Percentiles rank a stretch among this genome's conserved stretches.
Conservation (phyloP, 2,329 filamentous ascomycete genomes). For the Pestalotiopsis sp. region DNA sequence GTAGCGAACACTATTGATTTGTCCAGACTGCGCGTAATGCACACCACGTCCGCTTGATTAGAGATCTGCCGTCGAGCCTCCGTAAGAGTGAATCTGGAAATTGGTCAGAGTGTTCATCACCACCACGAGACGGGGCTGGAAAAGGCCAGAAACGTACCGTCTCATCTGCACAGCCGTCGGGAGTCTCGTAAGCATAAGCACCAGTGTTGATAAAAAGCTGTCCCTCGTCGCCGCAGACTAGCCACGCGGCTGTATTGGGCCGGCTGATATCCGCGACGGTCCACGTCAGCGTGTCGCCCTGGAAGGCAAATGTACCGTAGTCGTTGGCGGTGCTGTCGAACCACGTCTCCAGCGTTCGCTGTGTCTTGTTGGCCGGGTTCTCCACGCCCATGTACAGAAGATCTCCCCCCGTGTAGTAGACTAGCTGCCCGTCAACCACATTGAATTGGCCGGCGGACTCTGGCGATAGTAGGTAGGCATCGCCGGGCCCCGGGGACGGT, state of each 20-base stretch:
- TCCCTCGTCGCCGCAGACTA: conserved; percentile 54
- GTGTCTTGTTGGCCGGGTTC: conserved; percentile 45
- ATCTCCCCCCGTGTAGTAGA: conserved; percentile 46
- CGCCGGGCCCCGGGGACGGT: conserved; percentile 34
- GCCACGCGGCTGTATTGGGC: conserved; percentile 61
- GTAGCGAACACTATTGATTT: too few relatives aligned
- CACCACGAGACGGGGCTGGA: not conserved
- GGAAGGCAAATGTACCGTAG: conserved; percentile 59
- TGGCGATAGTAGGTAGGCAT: conserved; percentile 53
- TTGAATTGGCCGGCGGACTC: conserved; percentile 61
- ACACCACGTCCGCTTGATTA: not conserved
- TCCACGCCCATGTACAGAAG: conserved; percentile 51
- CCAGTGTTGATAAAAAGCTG: conserved; percentile 60
- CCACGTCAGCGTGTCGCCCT: conserved; percentile 62
- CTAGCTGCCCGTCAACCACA: conserved; percentile 57
- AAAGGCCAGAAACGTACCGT: conserved; percentile 43
- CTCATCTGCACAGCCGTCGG: conserved; percentile 59
- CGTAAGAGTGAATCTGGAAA: conserved; percentile 11
- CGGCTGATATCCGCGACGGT: conserved; percentile 47
- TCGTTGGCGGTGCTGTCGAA: conserved; percentile 54
- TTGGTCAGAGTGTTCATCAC: not conserved
- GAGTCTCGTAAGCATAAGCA: conserved; percentile 60
- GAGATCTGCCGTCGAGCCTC: conserved; percentile 8
- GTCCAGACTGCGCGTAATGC: too few relatives aligned
- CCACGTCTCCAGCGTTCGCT: conserved; percentile 51